Evolutionary conservation across 352 stramenopile species (phyloP).

Genomic region (Peronospora belbahrii): DNA sequence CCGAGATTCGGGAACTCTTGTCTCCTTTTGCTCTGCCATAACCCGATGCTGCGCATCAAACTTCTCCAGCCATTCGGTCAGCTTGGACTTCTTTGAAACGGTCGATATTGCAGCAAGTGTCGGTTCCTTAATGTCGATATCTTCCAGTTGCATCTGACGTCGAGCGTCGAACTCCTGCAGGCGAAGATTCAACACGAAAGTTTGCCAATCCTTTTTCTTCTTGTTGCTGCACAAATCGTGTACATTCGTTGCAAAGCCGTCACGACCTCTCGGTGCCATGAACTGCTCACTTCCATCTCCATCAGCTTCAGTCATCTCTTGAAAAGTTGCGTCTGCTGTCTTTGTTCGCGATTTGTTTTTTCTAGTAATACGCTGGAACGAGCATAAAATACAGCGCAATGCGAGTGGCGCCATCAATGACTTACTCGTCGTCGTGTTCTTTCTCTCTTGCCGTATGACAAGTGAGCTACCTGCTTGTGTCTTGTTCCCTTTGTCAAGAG

Average conservation of each 20-base stretch:
- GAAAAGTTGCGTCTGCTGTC: not conserved
- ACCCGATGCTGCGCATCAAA: slow-evolving; percentile 8
- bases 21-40: not conserved
- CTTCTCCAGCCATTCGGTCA: slow-evolving; percentile 11
- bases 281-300: not conserved
- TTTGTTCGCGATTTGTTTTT: not conserved
- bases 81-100: slow-evolving; percentile 1
- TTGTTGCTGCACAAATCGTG: not conserved
- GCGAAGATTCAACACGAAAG: not conserved
- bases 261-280: not conserved
- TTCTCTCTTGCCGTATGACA: not conserved
- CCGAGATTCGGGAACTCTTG: not conserved
- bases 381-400: slow-evolving; percentile 4
- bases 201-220: not conserved
- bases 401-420: not conserved
- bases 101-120: not conserved
- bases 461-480: not conserved
- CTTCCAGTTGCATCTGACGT: slow-evolving; percentile 1
- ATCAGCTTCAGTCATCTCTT: not conserved
- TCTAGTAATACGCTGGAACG: not conserved
- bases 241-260: not conserved
- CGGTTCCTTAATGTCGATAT: not conserved
- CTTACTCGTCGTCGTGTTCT: not conserved
- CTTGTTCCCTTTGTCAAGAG: not conserved
- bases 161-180: slow-evolving; percentile 3